Evolutionary conservation across 768 basidiomycete genomes (phyloP), one percentile per base, ranked within the genome.

Genomic region (Mycena vulgaris): DNA sequence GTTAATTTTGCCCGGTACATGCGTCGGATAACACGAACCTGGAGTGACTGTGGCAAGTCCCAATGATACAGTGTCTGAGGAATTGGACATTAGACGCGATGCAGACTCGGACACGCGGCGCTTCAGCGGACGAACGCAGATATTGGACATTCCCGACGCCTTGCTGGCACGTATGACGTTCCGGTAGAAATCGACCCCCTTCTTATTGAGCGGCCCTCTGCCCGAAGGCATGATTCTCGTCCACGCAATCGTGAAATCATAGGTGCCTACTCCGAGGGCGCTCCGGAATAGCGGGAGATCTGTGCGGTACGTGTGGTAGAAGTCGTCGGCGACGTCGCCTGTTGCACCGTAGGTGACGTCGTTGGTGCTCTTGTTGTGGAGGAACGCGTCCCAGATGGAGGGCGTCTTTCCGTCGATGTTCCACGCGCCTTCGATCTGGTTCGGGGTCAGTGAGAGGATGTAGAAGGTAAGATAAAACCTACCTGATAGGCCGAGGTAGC

Each of bases 161-260:
- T 87, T 68, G 51, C 88, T 79, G 67, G 81, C 84, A 62, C 86
- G 80, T 63, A 89, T 83, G 37, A 88, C 71, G 27, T 78, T 71
- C 31, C 80, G 79, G 74, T 89, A 89, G 75, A 85, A 86, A 56
- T 78, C 63, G 51, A 89, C 76, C 0, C 87, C 88, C 47, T 80
- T 78, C 56, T 81, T 75, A 74, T 86, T 89, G 63, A 89, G 76
- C 1, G 83, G 80, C 67, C 87, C 87, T 66, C 84, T 76, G 1
- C 87, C 85, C 2, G 79, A 70, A 8, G 88, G 88, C 55, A 89
- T 86, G 62, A 89, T 79, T n/a, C 88, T 76, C n/a, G 85, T 82
- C 88, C 88, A 89, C 8, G 85, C 79, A 62, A 89, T 76, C 16
- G 86, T 87, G 77, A 89, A 88, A 17, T 88, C 80, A 73, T 88